Evolutionary conservation across 2,329 filamentous ascomycete genomes (phyloP).

Genomic region (Amauroascus niger): DNA sequence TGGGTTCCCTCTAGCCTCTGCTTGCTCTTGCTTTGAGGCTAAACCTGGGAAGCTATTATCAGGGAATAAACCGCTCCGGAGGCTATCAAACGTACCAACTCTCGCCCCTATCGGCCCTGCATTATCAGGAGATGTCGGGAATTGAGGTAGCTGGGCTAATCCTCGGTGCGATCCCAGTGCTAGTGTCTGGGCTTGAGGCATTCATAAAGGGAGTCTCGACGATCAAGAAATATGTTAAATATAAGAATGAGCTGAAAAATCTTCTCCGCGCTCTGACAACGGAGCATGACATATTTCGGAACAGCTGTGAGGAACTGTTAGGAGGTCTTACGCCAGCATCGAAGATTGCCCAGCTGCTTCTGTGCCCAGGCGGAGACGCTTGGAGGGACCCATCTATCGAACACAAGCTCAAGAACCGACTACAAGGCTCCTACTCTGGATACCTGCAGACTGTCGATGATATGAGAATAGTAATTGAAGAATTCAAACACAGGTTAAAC

Average conservation of each 20-base stretch:
- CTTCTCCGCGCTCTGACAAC: neutral
- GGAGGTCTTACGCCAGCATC: neutral
- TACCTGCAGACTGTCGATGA: neutral
- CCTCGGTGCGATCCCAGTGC: slow-evolving; percentile 17
- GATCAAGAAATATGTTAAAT: neutral
- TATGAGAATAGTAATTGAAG: neutral
- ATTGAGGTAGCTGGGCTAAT: slow-evolving; percentile 18
- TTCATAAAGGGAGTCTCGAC: slow-evolving; percentile 12
- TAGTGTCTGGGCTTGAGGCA: slow-evolving; percentile 14
- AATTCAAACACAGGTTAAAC: neutral
- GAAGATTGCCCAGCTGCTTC: neutral
- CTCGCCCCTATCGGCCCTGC: no score
- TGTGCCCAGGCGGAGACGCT: neutral
- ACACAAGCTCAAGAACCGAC: neutral
- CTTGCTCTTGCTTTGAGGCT: no score
- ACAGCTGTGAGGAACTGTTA: slow-evolving; percentile 6
- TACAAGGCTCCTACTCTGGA: neutral
- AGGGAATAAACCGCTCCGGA: no score
- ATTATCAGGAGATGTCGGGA: slow-evolving; percentile 5
- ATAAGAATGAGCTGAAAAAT: slow-evolving; percentile 7
- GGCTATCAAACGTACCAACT: no score
- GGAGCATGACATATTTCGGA: slow-evolving; percentile 5
- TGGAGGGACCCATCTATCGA: neutral
- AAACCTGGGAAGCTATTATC: no score
- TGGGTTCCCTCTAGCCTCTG: no score